Evolutionary conservation across 2,329 filamentous ascomycete species (phyloP), one percentile per base, ranked within the genome.

Genomic region (Xylaria sp.): DNA sequence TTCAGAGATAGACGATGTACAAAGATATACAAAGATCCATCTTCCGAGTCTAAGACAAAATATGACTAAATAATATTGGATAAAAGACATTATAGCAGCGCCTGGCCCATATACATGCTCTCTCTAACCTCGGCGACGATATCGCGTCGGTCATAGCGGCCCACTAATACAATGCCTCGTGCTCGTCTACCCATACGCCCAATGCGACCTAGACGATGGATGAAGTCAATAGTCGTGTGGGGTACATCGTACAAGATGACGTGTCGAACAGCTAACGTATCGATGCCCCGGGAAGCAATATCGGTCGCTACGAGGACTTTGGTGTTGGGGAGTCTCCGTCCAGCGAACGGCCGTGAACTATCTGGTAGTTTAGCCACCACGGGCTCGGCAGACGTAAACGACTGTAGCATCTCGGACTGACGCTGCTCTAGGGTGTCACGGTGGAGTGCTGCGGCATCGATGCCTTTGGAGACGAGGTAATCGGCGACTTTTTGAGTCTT

Each of bases 161-260:
- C 95, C 1, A 97, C 92, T 39, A 99, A 82, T 31, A 98, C 94
- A 70, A 98, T 90, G 22, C 94, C 96, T 63, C 94, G 86, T 17
- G 96, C 96, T 77, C 96, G 87, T 68, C 94, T 87, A 2, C 94
- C 94, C 93, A 98, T 98, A 38, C 96, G 88, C 0, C 96, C 96
- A 1, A 96, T 93, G 64, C 96, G 87, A 17, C 96, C 96, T 4
- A 98, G 87, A 17, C 96, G 91, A 79, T 99, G 96, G 75, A 99
- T 97, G 75, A 99, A 99, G 79, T 99, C 96, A 67, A 99, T 96
- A 0, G 94, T 97, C 0, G 93, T 97, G 77, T 98, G 95, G 4
- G 96, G 96, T n/a, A 99, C 95, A 77, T 99, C 94, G 79, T 97
- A 98, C 29, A 99, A 82, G 61, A 99, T 90, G 59, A 99, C 96